A percentile compares a stretch with the other conserved stretches of the same genome.
Evolutionary conservation across 2,329 filamentous ascomycete species (phyloP).

Genomic region (Ophioceras dolichostomum): DNA sequence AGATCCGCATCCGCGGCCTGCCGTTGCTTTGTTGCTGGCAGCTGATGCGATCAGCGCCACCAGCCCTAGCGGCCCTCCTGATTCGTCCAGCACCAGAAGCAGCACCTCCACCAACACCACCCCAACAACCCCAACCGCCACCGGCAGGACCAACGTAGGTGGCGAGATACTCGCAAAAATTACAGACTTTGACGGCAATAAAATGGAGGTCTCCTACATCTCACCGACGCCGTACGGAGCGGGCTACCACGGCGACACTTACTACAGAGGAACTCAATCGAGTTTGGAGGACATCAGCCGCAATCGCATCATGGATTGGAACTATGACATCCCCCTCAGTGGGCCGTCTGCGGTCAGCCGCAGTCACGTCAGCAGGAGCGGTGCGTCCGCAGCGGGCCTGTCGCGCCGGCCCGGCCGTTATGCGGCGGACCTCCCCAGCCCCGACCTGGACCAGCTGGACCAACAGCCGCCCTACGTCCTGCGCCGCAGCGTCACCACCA

Average conservation of each 20-base stretch:
- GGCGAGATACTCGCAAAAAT: constrained; percentile 41
- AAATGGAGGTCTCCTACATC: constrained; percentile 62
- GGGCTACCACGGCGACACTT: constrained; percentile 19
- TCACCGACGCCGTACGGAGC: constrained; percentile 21
- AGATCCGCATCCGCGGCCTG: constrained; percentile 4
- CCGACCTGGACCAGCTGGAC: too few species aligned
- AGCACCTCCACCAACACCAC: too few species aligned
- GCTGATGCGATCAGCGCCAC: not conserved
- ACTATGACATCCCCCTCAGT: constrained; percentile 27
- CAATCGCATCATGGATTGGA: constrained; percentile 35
- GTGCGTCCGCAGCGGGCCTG: too few species aligned
- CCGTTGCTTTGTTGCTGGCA: constrained; percentile 1
- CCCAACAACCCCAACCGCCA: too few species aligned
- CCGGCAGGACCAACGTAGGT: too few species aligned
- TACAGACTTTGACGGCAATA: constrained; percentile 73
- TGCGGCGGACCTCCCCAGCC: too few species aligned
- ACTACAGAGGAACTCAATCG: constrained; percentile 22
- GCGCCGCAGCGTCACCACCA: constrained; percentile 22
- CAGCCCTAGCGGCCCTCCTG: not conserved
- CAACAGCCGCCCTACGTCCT: constrained; percentile 15
- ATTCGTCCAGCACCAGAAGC: too few species aligned
- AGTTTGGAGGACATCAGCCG: constrained; percentile 26
- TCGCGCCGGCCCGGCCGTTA: too few species aligned
- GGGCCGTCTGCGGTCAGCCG: too few species aligned
- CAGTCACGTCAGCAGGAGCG: too few species aligned